These are phyloP conservation scores for Populus hybrid DNA, from an alignment of 441 rosid species.

Conservation along the genomic window DNA sequence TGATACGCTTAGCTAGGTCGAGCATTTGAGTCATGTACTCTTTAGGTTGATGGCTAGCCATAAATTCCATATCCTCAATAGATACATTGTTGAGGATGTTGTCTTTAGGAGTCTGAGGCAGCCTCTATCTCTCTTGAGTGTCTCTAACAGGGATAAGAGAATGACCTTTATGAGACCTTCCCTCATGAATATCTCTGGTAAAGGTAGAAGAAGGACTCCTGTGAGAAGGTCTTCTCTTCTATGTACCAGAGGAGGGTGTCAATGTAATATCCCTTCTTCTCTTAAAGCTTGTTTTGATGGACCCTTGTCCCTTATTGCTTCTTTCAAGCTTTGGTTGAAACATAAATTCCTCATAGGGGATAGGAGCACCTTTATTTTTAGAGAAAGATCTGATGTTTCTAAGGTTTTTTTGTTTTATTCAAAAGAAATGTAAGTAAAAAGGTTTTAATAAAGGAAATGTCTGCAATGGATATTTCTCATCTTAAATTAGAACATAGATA, in stretches of 20 bases:
- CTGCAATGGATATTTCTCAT: background rate
- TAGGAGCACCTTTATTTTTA: too few species aligned
- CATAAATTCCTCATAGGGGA: background rate
- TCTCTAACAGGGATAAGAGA: too few species aligned
- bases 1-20: background rate
- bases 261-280: too few species aligned
- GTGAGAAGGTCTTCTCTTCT: background rate
- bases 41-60: too few species aligned
- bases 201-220: background rate
- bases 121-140: background rate
- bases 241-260: fast-evolving
- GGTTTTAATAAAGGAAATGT: background rate
- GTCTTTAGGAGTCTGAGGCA: background rate
- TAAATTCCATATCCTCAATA: too few species aligned
- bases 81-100: background rate
- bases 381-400: too few species aligned
- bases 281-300: background rate
- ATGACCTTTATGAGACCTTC: too few species aligned
- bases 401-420: too few species aligned
- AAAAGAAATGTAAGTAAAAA: too few species aligned
- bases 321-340: background rate
- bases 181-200: too few species aligned
- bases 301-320: too few species aligned
- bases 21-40: background rate
- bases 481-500: too few species aligned